Conservation (phyloP, 2,329 filamentous ascomycete species). For the Dothideomycetidae sp. region DNA sequence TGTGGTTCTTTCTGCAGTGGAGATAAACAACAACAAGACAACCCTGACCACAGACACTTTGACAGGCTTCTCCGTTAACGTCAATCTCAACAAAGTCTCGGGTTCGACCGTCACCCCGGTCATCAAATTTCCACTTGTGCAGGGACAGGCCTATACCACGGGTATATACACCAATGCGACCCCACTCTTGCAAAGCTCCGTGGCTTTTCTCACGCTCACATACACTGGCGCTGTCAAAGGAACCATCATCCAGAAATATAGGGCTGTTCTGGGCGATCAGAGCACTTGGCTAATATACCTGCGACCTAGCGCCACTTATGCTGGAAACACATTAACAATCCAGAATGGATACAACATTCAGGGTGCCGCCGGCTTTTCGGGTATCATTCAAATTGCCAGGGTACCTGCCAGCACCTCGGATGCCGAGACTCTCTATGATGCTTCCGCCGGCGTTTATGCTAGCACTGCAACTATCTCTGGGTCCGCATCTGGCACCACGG, state of each 20-base stretch:
- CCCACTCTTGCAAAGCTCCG: constrained; percentile 58
- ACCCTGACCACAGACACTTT: constrained; percentile 38
- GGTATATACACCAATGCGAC: constrained; percentile 54
- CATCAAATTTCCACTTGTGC: constrained; percentile 68
- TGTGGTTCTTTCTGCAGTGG: constrained; percentile 61
- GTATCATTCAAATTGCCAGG: constrained; percentile 72
- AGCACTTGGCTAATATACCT: constrained; percentile 68
- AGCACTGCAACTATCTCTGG: constrained; percentile 51
- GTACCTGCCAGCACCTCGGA: constrained; percentile 38
- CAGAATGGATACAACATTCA: constrained; percentile 51
- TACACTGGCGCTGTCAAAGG: constrained; percentile 39
- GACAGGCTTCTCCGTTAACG: constrained; percentile 46
- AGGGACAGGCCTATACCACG: constrained; percentile 82
- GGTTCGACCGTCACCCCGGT: constrained; percentile 37
- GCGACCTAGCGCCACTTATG: constrained; percentile 40
- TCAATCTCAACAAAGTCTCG: constrained; percentile 47
- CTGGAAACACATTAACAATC: constrained; percentile 48
- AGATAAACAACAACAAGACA: constrained; percentile 49
- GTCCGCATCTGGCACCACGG: constrained; percentile 41
- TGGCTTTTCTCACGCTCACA: constrained; percentile 56
- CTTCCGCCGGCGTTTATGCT: constrained; percentile 61
- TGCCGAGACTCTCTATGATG: constrained; percentile 58
- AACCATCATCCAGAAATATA: constrained; percentile 60
- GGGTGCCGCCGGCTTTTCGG: constrained; percentile 55
- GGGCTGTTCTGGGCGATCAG: constrained; percentile 55